Conservation (phyloP, 352 stramenopile species). For the Pythium graminicola region DNA sequence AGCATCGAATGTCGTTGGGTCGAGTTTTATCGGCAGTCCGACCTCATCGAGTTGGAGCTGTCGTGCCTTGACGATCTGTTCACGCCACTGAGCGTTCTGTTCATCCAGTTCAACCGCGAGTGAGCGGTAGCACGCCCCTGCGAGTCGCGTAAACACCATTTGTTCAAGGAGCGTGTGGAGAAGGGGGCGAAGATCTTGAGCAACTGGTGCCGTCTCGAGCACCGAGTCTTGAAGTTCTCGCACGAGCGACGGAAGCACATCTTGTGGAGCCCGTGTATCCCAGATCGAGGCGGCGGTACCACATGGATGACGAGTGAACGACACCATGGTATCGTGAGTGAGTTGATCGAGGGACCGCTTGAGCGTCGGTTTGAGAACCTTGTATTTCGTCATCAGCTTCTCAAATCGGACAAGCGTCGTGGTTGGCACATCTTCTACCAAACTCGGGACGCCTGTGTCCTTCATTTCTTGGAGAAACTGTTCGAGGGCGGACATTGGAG, state of each 20-base stretch:
- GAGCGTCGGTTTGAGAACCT: slow-evolving; percentile 47
- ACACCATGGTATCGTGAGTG: slow-evolving; percentile 54
- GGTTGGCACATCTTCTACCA: slow-evolving; percentile 35
- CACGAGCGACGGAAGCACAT: slow-evolving; percentile 69
- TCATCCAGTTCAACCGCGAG: slow-evolving; percentile 55
- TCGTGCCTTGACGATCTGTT: slow-evolving; percentile 40
- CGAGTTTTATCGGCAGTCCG: slow-evolving; percentile 34
- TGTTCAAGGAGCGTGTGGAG: slow-evolving; percentile 60
- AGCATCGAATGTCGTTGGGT: not conserved
- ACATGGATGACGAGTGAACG: slow-evolving; percentile 30
- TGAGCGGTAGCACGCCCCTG: slow-evolving; percentile 50
- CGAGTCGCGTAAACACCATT: slow-evolving; percentile 69
- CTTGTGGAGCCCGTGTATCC: slow-evolving; percentile 37
- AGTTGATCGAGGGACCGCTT: slow-evolving; percentile 63
- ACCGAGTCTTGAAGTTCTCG: slow-evolving; percentile 56
- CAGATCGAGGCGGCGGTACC: slow-evolving; percentile 29
- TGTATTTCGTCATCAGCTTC: slow-evolving; percentile 55
- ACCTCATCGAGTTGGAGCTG: slow-evolving; percentile 46
- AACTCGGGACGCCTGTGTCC: slow-evolving; percentile 22
- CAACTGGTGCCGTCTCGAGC: slow-evolving; percentile 26
- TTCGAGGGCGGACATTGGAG: slow-evolving; percentile 18
- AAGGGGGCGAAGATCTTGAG: slow-evolving; percentile 22
- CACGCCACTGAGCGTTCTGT: slow-evolving; percentile 58
- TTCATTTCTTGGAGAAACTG: slow-evolving; percentile 38
- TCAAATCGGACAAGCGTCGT: slow-evolving; percentile 53